Evolutionary conservation across 768 basidiomycete species (phyloP).

Genomic region (Pisolithus marmoratus): DNA sequence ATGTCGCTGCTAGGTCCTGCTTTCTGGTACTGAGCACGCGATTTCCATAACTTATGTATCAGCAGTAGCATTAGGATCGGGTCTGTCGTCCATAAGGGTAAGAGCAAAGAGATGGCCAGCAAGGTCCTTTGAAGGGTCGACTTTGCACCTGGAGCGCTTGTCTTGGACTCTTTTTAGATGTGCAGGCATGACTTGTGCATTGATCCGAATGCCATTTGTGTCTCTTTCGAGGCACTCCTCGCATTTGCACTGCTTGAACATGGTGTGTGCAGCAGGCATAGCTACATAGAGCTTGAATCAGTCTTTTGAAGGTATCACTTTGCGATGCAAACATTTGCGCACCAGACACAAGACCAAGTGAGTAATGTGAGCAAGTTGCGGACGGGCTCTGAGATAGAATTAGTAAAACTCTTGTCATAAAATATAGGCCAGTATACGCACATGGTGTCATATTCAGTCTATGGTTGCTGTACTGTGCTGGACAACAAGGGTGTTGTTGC

Average conservation of each 20-base stretch:
- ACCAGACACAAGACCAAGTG: too few species aligned
- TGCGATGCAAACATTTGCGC: too few species aligned
- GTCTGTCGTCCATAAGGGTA: not conserved
- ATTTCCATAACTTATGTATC: constrained; percentile 1
- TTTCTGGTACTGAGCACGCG: not conserved
- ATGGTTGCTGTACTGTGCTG: too few species aligned
- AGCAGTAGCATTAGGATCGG: not conserved
- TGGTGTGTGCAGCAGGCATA: not conserved
- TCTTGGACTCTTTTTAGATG: not conserved
- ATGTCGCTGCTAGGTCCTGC: not conserved
- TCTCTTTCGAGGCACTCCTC: not conserved
- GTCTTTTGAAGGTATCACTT: too few species aligned
- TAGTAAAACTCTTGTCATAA: too few species aligned
- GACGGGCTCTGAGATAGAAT: too few species aligned
- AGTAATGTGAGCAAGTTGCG: too few species aligned
- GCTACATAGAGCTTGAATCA: too few species aligned
- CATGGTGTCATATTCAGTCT: too few species aligned
- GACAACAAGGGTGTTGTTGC: too few species aligned
- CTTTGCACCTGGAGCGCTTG: not conserved
- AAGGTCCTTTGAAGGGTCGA: not conserved
- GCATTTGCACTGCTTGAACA: constrained; percentile 2
- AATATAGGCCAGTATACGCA: too few species aligned
- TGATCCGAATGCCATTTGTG: constrained; percentile 2
- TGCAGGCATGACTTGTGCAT: not conserved
- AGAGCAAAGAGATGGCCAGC: not conserved